Base-by-base conservation (phyloP, 2,329 filamentous ascomycete genomes). In the Fusarium sp. region DNA sequence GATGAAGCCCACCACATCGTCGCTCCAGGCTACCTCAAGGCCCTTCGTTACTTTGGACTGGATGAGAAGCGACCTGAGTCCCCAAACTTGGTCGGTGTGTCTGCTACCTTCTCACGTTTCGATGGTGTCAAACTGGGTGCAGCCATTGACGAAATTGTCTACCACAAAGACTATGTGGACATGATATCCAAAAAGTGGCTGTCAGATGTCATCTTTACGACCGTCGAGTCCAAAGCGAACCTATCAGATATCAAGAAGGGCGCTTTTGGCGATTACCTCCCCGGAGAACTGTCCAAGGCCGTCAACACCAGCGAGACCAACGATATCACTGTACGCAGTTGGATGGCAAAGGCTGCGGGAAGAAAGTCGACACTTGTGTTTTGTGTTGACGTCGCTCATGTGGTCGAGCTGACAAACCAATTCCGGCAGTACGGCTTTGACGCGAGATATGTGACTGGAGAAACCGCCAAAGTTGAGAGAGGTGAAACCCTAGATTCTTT, bases 1-100 rank as follows among this genome's bases (percentile, higher is more conserved):
- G 96, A 99, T 69, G 96, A 99, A 79, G 96, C 95, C 6, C 96
- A 99, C 77, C 96, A 99, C 78, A 97, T 98, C 53, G 94, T 97
- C 44, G 92, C 96, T 1, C 85, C 88, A 3, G 89, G 89, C 9
- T 98, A 98, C 75, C 83, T 96, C 65, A 85, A 86, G 41, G 86
- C 89, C 0, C 82, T 99, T 47, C 82, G 86, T n/a, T 89, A 98
- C 77, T 97, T 99, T 76, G 88, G 90, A 0, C 84, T 97, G 19
- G 79, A 87, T 55, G 72, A 80, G 49, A 83, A 80, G 67, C 78
- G 71, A 57, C 40, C 55, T 8, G 79, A 76, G 46, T 78, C 76
- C 1, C 90, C 92, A 0, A 86, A 89, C 19, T 82, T 99, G 15
- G 90, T 99, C 14, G 96, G 96, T 7, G 94, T 99, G 5, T 97